Evolutionary conservation across 1,284 basidiomycete genomes (phyloP).

Genomic region (Melampsora americana): DNA sequence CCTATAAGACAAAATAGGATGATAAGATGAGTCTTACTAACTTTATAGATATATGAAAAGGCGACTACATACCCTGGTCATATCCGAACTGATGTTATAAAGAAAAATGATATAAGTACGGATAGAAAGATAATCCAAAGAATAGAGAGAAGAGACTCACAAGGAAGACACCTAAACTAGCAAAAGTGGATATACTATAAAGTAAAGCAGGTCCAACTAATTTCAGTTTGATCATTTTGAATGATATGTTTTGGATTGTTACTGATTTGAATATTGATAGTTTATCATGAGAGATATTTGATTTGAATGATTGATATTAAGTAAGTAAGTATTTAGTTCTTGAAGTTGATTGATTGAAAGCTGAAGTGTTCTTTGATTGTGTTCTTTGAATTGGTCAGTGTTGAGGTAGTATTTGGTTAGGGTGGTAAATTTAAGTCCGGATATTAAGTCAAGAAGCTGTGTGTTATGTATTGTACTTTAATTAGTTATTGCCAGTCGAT

Average conservation of each 20-base stretch:
- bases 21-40: constrained; percentile 46
- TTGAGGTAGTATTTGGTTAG: no score
- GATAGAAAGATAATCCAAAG: background rate
- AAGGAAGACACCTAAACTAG: constrained; percentile 80
- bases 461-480: no score
- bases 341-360: no score
- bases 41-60: background rate
- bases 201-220: constrained; percentile 77
- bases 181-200: constrained; percentile 76
- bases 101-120: constrained; percentile 10
- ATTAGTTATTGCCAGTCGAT: background rate
- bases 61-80: constrained; percentile 53
- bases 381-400: no score
- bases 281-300: background rate
- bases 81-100: constrained; percentile 49
- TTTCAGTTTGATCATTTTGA: constrained; percentile 53
- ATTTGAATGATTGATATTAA: background rate
- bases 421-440: no score
- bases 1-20: constrained; percentile 54
- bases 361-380: no score
- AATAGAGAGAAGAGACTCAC: constrained; percentile 57
- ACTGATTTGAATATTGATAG: background rate
- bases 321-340: no score
- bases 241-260: background rate
- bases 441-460: no score